phyloP scores from a whole-genome alignment of 345 rosid genomes.

The Heritiera fomes region DNA sequence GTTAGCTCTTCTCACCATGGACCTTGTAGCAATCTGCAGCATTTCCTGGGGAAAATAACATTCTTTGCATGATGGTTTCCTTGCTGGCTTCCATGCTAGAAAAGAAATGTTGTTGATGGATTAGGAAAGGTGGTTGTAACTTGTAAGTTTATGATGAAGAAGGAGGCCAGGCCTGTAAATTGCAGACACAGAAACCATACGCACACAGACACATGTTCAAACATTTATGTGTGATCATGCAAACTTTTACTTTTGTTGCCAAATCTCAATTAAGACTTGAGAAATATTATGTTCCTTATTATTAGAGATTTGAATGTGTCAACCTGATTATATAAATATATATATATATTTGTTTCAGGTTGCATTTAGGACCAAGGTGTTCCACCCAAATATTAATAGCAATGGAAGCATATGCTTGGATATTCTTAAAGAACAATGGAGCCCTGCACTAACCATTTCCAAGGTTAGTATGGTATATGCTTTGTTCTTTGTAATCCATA shows the following conservation, averaged over 20 bases:
- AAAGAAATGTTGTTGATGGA: not conserved
- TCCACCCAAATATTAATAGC: constrained; percentile 57
- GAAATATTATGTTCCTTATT: not conserved
- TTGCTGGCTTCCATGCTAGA: not conserved
- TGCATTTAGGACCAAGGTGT: constrained; percentile 55
- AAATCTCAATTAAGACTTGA: not conserved
- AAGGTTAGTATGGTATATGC: constrained; percentile 25
- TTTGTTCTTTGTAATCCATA: not conserved
- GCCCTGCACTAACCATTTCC: constrained; percentile 55
- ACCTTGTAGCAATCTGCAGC: not conserved
- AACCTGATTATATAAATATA: not conserved
- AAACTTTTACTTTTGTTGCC: not conserved
- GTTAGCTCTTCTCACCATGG: not conserved
- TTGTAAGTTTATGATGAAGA: not conserved
- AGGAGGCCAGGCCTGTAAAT: not conserved
- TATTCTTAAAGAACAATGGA: constrained; percentile 55
- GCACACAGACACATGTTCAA: not conserved
- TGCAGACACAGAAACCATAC: not conserved
- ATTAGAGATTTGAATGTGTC: not conserved
- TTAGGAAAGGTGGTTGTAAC: not conserved
- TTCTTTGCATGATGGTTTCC: not conserved
- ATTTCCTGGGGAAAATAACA: not conserved
- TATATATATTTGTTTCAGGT: constrained; percentile 33
- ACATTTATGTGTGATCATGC: not conserved
- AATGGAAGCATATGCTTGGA: constrained; percentile 59